These are phyloP conservation scores for Xanthoparmelia taractica DNA, from an alignment of 495 filamentous ascomycete species.

Conservation along the genomic window DNA sequence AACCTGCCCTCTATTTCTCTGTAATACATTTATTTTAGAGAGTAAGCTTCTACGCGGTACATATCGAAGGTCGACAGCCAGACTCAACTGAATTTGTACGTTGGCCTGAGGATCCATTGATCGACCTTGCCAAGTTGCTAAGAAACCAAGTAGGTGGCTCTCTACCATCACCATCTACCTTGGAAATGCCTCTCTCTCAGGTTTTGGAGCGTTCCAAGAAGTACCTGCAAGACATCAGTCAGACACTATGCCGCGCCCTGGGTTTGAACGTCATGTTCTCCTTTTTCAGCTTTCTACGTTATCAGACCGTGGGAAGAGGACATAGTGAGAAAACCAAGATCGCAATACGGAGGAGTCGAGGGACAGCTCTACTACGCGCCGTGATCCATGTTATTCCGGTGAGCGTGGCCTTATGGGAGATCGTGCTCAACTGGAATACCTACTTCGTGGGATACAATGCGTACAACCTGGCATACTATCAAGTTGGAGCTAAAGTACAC, in stretches of 20 bases:
- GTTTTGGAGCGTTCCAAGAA: not conserved
- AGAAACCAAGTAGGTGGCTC: not conserved
- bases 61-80: too few species aligned
- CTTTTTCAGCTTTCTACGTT: slow-evolving; percentile 11
- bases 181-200: not conserved
- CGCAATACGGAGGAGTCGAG: slow-evolving; percentile 14
- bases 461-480: slow-evolving; percentile 23
- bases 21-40: too few species aligned
- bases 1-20: too few species aligned
- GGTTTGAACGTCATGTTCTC: slow-evolving; percentile 13
- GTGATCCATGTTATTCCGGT: slow-evolving; percentile 18
- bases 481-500: slow-evolving; percentile 27
- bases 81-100: not conserved
- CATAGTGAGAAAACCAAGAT: slow-evolving; percentile 16
- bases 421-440: slow-evolving; percentile 22
- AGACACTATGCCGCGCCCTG: slow-evolving; percentile 13
- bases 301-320: slow-evolving; percentile 9
- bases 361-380: slow-evolving; percentile 10
- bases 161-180: not conserved
- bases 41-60: too few species aligned
- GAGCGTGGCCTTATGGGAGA: slow-evolving; percentile 19
- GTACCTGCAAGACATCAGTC: not conserved
- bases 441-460: slow-evolving; percentile 18
- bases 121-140: not conserved
- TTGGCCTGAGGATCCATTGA: not conserved